Base-by-base conservation (phyloP, 73 alveolate species). In the Durusdinium trenchii region DNA sequence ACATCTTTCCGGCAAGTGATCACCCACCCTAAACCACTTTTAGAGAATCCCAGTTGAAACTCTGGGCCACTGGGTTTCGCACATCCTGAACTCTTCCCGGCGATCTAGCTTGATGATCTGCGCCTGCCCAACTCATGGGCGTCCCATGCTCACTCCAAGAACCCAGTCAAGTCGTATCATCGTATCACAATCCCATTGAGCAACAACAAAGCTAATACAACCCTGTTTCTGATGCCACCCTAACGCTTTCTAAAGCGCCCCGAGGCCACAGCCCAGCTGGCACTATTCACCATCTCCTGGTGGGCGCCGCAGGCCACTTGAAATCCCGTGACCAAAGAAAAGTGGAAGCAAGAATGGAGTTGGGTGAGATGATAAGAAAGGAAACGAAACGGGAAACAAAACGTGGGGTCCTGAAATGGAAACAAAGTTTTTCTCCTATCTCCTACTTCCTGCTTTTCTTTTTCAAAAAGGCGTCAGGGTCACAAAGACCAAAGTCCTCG, bases 261-360 rank as follows among this genome's bases (percentile, higher is more conserved):
- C 42, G 81, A 6, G 81, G 18, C 32, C 42, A n/a, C 81, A 18
- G 81, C 93, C 93, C 93, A 83, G 73, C 73, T 83, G 35, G 93
- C 93, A n/a, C 93, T 47, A 61, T 83, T 51, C 35, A 47, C 5
- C 93, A 83, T 83, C 75, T 83, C 93, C 93, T 83, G 87, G 32
- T 12, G 54, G 73, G 73, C 73, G 30, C 73, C 18, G 73, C 73
- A 32, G 18, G 30, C 73, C 73, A 60, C 30, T n/a, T n/a, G n/a
- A n/a, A n/a, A n/a, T n/a, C n/a, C n/a, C n/a, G n/a, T n/a, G n/a
- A n/a, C n/a, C n/a, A n/a, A n/a, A n/a, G n/a, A n/a, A n/a, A n/a
- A n/a, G n/a, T n/a, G n/a, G n/a, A n/a, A n/a, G n/a, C n/a, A n/a
- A n/a, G n/a, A n/a, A n/a, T n/a, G n/a, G n/a, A n/a, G n/a, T n/a